phyloP scores from a whole-genome alignment of 2,329 filamentous ascomycete species.

The Raffaelea deltoideospora region DNA sequence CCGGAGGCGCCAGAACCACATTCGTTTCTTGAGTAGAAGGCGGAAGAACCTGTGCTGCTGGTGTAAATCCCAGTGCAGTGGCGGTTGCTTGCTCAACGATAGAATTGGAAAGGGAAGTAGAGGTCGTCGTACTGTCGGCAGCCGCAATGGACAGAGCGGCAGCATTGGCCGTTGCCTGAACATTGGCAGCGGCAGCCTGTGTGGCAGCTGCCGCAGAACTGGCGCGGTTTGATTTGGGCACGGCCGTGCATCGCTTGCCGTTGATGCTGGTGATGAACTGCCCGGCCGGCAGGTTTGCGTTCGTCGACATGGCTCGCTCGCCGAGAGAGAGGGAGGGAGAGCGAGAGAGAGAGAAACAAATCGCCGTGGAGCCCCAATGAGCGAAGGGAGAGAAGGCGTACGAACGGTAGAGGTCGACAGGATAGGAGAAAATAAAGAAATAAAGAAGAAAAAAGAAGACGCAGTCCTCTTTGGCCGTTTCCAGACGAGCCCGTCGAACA shows the following conservation, averaged over 20 bases:
- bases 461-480: slow-evolving; percentile 6
- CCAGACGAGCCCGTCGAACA: slow-evolving; percentile 6
- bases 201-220: slow-evolving; percentile 7
- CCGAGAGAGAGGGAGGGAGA: not conserved
- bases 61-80: not conserved
- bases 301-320: slow-evolving; percentile 23
- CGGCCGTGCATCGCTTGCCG: slow-evolving; percentile 37
- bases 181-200: slow-evolving; percentile 2
- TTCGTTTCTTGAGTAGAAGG: slow-evolving; percentile 2
- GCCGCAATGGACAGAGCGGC: not conserved
- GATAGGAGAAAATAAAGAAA: too few species aligned
- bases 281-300: slow-evolving; percentile 26
- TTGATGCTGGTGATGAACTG: slow-evolving; percentile 33
- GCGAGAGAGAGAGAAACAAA: not conserved
- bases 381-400: too few species aligned
- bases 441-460: not conserved
- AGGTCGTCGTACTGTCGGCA: slow-evolving; percentile 20
- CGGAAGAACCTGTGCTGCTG: not conserved
- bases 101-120: slow-evolving; percentile 9
- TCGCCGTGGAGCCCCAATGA: too few species aligned
- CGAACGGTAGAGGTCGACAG: too few species aligned
- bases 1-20: slow-evolving; percentile 4
- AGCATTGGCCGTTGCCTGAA: not conserved
- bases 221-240: slow-evolving; percentile 22
- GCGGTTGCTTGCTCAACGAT: slow-evolving; percentile 5